Evolutionary conservation across 495 filamentous ascomycete genomes (phyloP).

Genomic region (Lophium mytilinum): DNA sequence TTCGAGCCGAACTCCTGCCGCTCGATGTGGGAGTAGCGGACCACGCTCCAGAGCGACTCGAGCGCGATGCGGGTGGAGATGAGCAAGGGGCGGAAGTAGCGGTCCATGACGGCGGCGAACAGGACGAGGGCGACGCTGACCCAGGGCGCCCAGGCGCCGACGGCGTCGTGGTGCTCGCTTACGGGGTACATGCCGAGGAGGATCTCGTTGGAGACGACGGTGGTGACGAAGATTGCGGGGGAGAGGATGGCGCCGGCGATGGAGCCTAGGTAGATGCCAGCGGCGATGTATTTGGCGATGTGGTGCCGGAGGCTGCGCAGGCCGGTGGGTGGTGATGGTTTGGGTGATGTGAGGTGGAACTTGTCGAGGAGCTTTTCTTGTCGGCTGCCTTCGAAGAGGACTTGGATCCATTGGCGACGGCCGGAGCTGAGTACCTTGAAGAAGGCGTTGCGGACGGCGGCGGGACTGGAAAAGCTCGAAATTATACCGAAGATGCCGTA

Average conservation of each 20-base stretch:
- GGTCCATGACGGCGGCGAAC: not conserved
- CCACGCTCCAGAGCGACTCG: not conserved
- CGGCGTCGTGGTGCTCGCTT: conserved; percentile 2
- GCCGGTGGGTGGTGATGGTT: not conserved
- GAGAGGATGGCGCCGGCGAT: not conserved
- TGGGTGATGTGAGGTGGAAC: not conserved
- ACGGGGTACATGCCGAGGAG: not conserved
- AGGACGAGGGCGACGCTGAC: not conserved
- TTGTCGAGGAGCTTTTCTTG: not conserved
- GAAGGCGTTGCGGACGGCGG: not conserved
- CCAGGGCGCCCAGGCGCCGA: conserved; percentile 1
- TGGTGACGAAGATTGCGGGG: not conserved
- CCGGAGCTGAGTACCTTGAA: not conserved
- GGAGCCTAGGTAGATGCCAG: not conserved
- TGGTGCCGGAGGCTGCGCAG: not conserved
- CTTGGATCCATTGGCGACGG: not conserved
- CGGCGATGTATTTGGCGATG: not conserved
- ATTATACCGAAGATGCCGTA: not conserved
- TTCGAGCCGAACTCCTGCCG: not conserved
- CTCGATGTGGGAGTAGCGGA: not conserved
- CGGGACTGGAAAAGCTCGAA: not conserved
- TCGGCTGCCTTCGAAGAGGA: not conserved
- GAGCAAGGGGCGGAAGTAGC: not conserved
- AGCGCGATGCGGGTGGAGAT: not conserved
- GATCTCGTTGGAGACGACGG: not conserved